Evolutionary conservation across 169 alveolate species (phyloP), one percentile per base, ranked within the genome.

Genomic region (Plasmodium gaboni): DNA sequence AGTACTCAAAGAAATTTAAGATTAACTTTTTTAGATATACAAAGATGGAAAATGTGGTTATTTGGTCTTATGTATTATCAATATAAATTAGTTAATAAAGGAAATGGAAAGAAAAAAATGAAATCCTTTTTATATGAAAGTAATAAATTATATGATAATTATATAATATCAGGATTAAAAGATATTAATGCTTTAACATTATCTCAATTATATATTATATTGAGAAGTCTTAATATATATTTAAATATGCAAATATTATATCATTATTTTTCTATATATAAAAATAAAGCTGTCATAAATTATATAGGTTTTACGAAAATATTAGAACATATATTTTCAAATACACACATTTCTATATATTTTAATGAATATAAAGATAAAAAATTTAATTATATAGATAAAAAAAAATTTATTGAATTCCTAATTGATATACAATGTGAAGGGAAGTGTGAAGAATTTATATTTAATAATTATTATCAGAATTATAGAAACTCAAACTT

Each of bases 41-140:
- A 86, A 65, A 86, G 92, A 64, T 86, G 92, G 92, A 86, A 86
- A 38, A 86, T 86, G 92, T 86, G 92, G 92, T 80, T 86, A 28
- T 86, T 69, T 38, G 92, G 92, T 51, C 63, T 86, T 32, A 86
- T 86, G 92, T 71, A 86, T 72, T 86, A 86, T 70, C 86, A 71
- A 38, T 86, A 86, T 55, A 86, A 86, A 13, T 71, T 86, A 60
- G 73, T 38, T 70, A 86, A 86, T 55, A 86, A 86, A 86, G 85
- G 91, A 13, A 19, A 65, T n/a, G 74, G 76, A 13, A 57, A 67
- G 28, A 68, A 69, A 55, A 86, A 46, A 61, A 48, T 86, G 67
- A 71, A 59, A 42, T 70, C 90, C 1, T 80, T 80, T 60, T 51
- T 86, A 44, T 86, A 60, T 70, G 92, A 86, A 72, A 59, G 48